Evolutionary conservation across 2,329 filamentous ascomycete genomes (phyloP), one percentile per base, ranked within the genome.

Genomic region (Aspergillus persii): DNA sequence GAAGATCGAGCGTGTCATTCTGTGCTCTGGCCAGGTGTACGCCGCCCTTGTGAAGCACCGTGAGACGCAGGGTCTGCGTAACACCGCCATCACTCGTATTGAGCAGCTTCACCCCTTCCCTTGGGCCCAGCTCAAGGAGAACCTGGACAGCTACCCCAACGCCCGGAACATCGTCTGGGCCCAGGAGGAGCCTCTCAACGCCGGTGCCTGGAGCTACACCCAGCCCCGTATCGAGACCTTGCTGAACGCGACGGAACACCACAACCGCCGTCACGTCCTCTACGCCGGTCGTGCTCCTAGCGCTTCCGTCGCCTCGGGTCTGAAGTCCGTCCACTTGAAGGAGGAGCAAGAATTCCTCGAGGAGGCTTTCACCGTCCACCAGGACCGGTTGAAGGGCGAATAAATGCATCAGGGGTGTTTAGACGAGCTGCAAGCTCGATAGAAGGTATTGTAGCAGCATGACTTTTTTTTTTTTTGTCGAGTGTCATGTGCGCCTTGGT

Each of bases 71-170:
- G 88, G 90, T 66, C 86, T 96, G 74, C 92, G 92, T 78, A 89
- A 97, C 74, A 90, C 94, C 23, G 95, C 94, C 72, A 89, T 99
- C 75, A 97, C 93, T 26, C 92, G 95, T 74, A 87, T 99, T 67
- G 95, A 99, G 82, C 95, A 99, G 81, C 86, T 99, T 61, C 93
- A 99, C 82, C 95, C 95, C 71, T 99, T 99, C 91, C 95, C 95
- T 54, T 99, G 95, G 94, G 88, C 93, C 70, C 92, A 95, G 79
- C 86, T 99, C 57, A 91, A 90, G 83, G 94, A 98, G 78, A 98
- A 98, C 82, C 85, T 99, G 56, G 94, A 99, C 82, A 87, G 83
- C 77, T 99, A 99, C 83, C 92, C 93, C 75, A 99, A 99, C 78
- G 94, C 94, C 69, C 91, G 97, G 85, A 94, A 92, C 65, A 92